phyloP scores from a whole-genome alignment of 1,139 yeast genomes.

The Scheffersomyces cryptocercus region DNA sequence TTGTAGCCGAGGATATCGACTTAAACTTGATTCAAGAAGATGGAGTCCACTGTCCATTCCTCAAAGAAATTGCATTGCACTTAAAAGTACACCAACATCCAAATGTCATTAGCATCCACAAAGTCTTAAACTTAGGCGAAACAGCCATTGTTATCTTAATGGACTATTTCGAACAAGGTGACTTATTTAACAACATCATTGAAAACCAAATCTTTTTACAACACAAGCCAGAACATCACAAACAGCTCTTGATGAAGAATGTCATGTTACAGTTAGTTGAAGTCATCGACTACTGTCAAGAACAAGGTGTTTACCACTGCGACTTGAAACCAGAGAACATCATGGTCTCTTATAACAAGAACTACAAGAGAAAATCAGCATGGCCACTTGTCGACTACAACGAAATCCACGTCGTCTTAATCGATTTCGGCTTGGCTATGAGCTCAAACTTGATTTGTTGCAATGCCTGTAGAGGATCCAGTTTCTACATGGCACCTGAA shows the following conservation, averaged over 20 bases:
- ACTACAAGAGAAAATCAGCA: slow-evolving; percentile 22
- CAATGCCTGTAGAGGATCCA: slow-evolving; percentile 81
- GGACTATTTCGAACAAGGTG: slow-evolving; percentile 86
- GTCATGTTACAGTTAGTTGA: slow-evolving; percentile 77
- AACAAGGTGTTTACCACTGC: slow-evolving; percentile 73
- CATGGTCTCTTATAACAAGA: slow-evolving; percentile 47
- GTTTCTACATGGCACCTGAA: slow-evolving; percentile 94
- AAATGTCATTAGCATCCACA: slow-evolving; percentile 71
- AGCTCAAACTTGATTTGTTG: slow-evolving; percentile 58
- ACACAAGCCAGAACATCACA: slow-evolving; percentile 36
- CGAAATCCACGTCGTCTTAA: slow-evolving; percentile 62
- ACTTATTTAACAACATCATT: slow-evolving; percentile 77
- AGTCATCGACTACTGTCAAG: slow-evolving; percentile 70
- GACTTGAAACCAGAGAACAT: slow-evolving; percentile 92
- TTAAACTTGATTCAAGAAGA: slow-evolving; percentile 43
- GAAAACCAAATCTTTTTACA: slow-evolving; percentile 56
- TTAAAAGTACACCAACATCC: slow-evolving; percentile 75
- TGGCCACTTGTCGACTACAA: slow-evolving; percentile 42
- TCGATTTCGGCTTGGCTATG: slow-evolving; percentile 87
- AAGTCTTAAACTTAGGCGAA: slow-evolving; percentile 60
- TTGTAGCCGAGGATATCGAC: slow-evolving; percentile 32
- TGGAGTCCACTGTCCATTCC: slow-evolving; percentile 47
- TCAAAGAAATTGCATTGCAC: slow-evolving; percentile 74
- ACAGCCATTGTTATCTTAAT: slow-evolving; percentile 67
- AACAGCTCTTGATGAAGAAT: slow-evolving; percentile 55